Base-by-base conservation (phyloP, 768 basidiomycete genomes). In the Phlebiopsis flavidoalba region DNA sequence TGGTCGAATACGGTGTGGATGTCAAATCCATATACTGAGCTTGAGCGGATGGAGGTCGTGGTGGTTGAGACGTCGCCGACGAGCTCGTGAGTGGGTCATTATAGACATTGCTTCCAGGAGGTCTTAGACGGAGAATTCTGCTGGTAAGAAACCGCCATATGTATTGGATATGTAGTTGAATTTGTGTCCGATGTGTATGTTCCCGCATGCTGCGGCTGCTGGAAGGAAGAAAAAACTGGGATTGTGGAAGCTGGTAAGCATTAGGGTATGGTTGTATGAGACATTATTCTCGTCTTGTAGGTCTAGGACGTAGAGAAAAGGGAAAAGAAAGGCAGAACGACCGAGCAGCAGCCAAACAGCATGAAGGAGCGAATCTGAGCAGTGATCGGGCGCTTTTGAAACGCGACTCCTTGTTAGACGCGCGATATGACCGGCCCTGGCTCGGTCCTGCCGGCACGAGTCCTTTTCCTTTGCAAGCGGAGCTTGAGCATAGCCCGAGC, bases 211-310 rank as follows among this genome's bases (percentile, higher is more conserved):
- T 53, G 59, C 11, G 50, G 52, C 31, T 53, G 61, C 33, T 45
- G 55, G 17, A 53, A 53, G 35, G 54, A 26, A 49, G 54, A 8
- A 22, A 8, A 22, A 48, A 50, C 22, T 22, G 37, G 8, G 58
- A 52, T 12, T 35, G 22, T 26, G 31, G 49, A 22, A 22, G 48
- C n/a, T 26, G 15, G 14, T 52, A 35, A 49, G 8, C 22, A 55
- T 55, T 54, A 60, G 60, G 60, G 48, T 60, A 60, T 60, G n/a
- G 53, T 46, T n/a, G 10, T 55, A 55, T 55, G 54, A 35, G 54
- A 55, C 54, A 55, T 55, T 7, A 55, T 37, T 14, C 8, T n/a
- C 19, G 22, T 43, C 22, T 37, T 10, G 14, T 19, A 21, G 40
- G 12, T 43, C 11, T 19, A n/a, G 15, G 31, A 21, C 35, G 52